A percentile compares a stretch with the other conserved stretches of the same genome.
phyloP scores from a whole-genome alignment of 108 stramenopile species.

The Pseudonitzschia pungens region DNA sequence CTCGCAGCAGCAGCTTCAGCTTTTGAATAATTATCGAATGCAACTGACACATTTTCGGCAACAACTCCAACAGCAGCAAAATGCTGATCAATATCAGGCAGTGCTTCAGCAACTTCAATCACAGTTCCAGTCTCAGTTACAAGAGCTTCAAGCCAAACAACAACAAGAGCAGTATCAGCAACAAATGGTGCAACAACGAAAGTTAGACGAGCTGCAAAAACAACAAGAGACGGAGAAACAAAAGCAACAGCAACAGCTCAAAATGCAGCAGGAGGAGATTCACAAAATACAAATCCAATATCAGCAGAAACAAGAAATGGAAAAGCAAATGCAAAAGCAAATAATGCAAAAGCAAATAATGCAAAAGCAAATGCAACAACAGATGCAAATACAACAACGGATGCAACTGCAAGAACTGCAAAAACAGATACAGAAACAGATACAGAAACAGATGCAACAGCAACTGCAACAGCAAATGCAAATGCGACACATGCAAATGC shows the following conservation, averaged over 20 bases:
- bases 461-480: background rate
- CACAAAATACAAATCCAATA: background rate
- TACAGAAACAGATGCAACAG: background rate
- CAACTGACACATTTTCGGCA: background rate
- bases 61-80: slow-evolving; percentile 1
- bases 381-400: background rate
- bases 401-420: background rate
- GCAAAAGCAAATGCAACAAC: background rate
- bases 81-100: background rate
- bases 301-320: background rate
- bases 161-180: background rate
- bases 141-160: background rate
- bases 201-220: background rate
- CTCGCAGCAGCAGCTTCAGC: background rate
- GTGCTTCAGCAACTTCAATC: background rate
- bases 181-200: background rate
- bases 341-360: background rate
- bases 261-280: background rate
- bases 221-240: background rate
- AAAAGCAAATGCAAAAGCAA: background rate
- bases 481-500: background rate
- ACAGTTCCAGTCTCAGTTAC: background rate
- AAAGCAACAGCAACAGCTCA: slow-evolving; percentile 1
- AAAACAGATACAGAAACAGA: background rate
- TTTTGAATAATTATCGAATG: background rate